Percentiles rank a stretch among this genome's conserved stretches.
Evolutionary conservation across 2,329 filamentous ascomycete species (phyloP).

Genomic region (Sarocladium brachiariae): DNA sequence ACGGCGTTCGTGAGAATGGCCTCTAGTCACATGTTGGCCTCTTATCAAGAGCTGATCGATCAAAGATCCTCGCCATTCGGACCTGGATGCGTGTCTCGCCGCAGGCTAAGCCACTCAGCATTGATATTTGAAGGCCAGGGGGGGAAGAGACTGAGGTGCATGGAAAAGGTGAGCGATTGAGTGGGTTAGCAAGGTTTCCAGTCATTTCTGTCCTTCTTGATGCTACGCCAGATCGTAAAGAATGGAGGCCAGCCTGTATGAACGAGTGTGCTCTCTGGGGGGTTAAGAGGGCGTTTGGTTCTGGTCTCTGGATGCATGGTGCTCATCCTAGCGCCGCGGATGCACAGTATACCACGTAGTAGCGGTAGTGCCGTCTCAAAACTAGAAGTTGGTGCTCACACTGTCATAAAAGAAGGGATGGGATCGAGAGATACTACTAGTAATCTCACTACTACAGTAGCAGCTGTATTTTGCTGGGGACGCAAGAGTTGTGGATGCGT

Average conservation of each 20-base stretch:
- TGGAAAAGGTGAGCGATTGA: not conserved
- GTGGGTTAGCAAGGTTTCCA: not conserved
- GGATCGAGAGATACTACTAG: no score
- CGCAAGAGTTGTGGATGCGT: no score
- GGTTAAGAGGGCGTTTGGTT: not conserved
- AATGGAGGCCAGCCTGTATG: not conserved
- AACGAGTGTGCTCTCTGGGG: not conserved
- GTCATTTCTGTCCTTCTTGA: not conserved
- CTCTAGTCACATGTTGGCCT: not conserved
- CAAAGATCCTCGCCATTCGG: not conserved
- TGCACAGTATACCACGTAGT: not conserved
- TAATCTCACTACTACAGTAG: no score
- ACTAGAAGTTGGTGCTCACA: not conserved
- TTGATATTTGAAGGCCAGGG: no score
- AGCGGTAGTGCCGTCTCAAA: not conserved
- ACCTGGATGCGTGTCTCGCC: not conserved
- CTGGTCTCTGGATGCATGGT: not conserved
- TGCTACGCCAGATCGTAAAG: not conserved
- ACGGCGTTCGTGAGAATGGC: no score
- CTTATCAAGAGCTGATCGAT: conserved; percentile 1
- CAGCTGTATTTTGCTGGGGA: no score
- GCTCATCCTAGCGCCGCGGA: not conserved
- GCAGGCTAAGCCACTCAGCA: not conserved
- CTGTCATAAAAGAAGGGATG: not conserved
- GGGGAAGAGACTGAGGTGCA: not conserved